Conservation (phyloP, 176 grass and related monocot species). For the Ensete glaucum region DNA sequence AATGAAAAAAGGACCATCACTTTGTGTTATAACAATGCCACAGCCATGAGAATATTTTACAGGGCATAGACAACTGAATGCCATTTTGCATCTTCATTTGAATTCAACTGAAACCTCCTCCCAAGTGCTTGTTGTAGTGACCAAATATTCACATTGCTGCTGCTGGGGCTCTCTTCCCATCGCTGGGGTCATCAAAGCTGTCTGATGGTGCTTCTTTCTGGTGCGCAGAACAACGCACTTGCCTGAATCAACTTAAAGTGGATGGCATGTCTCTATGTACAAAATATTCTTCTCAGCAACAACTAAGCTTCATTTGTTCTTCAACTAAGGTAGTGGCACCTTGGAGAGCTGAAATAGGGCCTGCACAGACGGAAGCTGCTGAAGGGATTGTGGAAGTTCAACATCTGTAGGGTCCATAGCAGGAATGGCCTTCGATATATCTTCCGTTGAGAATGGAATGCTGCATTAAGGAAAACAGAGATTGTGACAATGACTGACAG, state of each 20-base stretch:
- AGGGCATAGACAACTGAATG: too few species aligned
- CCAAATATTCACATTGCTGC: not conserved
- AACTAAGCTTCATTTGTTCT: not conserved
- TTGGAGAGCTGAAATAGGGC: slow-evolving; percentile 41
- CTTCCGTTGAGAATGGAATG: slow-evolving; percentile 89
- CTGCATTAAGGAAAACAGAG: slow-evolving; percentile 35
- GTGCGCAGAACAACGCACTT: not conserved
- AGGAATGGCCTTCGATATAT: slow-evolving; percentile 91
- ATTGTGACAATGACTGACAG: not conserved
- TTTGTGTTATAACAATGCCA: too few species aligned
- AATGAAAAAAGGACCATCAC: too few species aligned
- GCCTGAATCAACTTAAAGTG: not conserved
- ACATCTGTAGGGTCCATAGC: slow-evolving; percentile 53
- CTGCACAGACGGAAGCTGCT: slow-evolving; percentile 47
- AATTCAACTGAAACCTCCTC: not conserved
- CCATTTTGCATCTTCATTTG: too few species aligned
- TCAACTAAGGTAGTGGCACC: slow-evolving; percentile 25
- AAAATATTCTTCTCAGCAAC: not conserved
- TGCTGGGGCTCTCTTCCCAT: not conserved
- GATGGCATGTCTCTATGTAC: not conserved
- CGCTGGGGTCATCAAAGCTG: not conserved
- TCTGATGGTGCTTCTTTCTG: not conserved
- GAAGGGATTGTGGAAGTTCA: slow-evolving; percentile 54
- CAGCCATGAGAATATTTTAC: too few species aligned
- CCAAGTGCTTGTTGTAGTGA: not conserved